phyloP scores from a whole-genome alignment of 768 basidiomycete species.

The Trichaptum fuscoviolaceum region DNA sequence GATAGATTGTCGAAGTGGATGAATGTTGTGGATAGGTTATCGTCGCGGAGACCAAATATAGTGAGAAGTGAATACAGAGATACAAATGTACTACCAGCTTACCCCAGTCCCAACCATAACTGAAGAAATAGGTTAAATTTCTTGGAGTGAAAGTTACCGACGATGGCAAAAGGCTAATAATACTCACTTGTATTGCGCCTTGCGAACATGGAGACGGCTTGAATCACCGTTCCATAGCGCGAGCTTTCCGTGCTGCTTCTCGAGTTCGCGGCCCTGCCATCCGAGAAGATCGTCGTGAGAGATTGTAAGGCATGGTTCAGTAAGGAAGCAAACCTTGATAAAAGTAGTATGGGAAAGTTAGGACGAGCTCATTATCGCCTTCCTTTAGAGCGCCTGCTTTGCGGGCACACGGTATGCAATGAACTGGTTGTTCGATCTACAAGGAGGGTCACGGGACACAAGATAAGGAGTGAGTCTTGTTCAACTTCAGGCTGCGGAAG shows the following conservation, averaged over 20 bases:
- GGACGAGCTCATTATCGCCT: conserved; percentile 59
- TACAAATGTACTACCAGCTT: conserved; percentile 11
- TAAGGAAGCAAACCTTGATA: conserved; percentile 39
- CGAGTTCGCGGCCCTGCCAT: conserved; percentile 63
- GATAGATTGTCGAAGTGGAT: conserved; percentile 1
- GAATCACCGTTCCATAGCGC: conserved; percentile 88
- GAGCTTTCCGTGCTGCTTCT: conserved; percentile 57
- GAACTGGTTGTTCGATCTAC: conserved; percentile 80
- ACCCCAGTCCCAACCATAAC: conserved; percentile 94
- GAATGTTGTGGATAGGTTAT: conserved; percentile 2
- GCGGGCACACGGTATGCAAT: conserved; percentile 60
- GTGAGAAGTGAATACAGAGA: conserved; percentile 2
- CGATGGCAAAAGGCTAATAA: background rate
- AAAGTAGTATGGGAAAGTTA: conserved; percentile 77
- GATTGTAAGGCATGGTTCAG: background rate
- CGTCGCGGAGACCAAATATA: background rate
- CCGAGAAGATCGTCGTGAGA: background rate
- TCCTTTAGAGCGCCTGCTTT: conserved; percentile 45
- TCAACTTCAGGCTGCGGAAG: background rate
- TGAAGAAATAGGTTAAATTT: conserved; percentile 23
- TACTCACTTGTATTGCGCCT: conserved; percentile 85
- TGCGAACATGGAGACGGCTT: conserved; percentile 84
- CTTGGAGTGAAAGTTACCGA: background rate
- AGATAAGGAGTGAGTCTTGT: conserved; percentile 2
- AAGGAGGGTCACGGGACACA: conserved; percentile 6